Base-by-base conservation (phyloP, 2,329 filamentous ascomycete genomes). In the Aspergillus latus region DNA sequence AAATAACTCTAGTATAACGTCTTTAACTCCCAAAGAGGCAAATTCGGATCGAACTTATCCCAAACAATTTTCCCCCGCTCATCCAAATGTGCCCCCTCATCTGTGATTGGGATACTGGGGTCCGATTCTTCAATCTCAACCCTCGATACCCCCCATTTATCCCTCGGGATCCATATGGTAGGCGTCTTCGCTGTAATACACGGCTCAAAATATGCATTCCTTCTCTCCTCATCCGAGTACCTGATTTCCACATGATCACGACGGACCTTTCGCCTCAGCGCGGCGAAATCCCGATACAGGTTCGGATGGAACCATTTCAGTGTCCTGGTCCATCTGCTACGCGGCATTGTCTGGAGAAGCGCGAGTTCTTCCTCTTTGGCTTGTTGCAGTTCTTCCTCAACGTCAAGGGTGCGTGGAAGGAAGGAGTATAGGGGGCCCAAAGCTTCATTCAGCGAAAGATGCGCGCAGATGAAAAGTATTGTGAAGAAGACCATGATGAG, bases 141-240 rank as follows among this genome's bases (percentile, higher is more conserved):
- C 61, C 80, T 81, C 52, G 87, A 90, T 37, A 96, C 83, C 3
- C 90, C 89, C 47, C 85, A 85, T 1, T 80, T 74, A 67, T 96
- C 92, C 54, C 83, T 79, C 0, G 92, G 90, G 28, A 96, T 89
- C 92, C 92, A 96, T 3, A 96, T 76, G 36, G 88, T 77, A 0
- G 89, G 89, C 3, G 82, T 76, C 50, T 78, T 63, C 57, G 83
- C 80, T 10, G 75, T 82, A 63, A 93, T 81, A 0, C 88, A 84
- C 0, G 90, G 90, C 61, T 92, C 86, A 68, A 83, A 84, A 72
- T 90, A 93, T 0, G 89, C 91, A 36, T 88, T 82, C 4, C 79
- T 77, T 60, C 87, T 81, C 7, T 85, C 77, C 45, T 85, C 78
- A 1, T 82, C 79, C 0, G 83, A 77, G 69, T 94, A 92, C 1